phyloP scores from a whole-genome alignment of 2,329 filamentous ascomycete species.

The Penicillium capsulatum region DNA sequence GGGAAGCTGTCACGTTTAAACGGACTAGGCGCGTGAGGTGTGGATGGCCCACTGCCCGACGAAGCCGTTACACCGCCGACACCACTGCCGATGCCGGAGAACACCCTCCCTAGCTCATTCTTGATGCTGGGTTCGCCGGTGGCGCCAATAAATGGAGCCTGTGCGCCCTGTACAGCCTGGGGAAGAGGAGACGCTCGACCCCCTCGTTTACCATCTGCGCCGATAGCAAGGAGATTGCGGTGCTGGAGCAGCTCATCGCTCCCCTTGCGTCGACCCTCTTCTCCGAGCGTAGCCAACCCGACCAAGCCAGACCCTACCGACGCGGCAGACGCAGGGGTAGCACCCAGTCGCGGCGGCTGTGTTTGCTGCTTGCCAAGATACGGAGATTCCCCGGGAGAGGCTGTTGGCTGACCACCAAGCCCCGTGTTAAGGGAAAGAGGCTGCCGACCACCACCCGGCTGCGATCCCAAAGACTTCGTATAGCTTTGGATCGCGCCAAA shows the following conservation, averaged over 20 bases:
- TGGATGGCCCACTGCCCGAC: conserved; percentile 50
- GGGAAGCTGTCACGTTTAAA: conserved; percentile 49
- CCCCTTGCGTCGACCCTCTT: conserved; percentile 43
- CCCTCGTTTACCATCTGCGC: conserved; percentile 69
- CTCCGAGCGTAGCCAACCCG: conserved; percentile 25
- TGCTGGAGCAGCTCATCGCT: conserved; percentile 57
- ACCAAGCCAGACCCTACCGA: conserved; percentile 28
- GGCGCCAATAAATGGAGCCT: conserved; percentile 72
- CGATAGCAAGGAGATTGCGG: conserved; percentile 68
- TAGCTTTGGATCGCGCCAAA: conserved; percentile 42
- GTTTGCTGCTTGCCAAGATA: conserved; percentile 32
- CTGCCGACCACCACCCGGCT: conserved; percentile 34
- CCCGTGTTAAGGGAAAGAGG: conserved; percentile 32
- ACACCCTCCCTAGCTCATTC: conserved; percentile 91
- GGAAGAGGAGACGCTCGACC: conserved; percentile 84
- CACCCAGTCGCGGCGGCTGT: conserved; percentile 34
- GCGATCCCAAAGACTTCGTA: conserved; percentile 40
- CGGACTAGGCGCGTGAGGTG: conserved; percentile 52
- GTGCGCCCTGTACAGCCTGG: conserved; percentile 88
- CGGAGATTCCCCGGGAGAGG: conserved; percentile 34
- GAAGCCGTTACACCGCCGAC: conserved; percentile 53
- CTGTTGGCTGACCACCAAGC: conserved; percentile 31
- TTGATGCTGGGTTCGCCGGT: conserved; percentile 85
- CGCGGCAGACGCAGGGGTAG: conserved; percentile 23
- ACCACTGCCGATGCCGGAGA: conserved; percentile 80